phyloP scores from a whole-genome alignment of 1,284 basidiomycete species.

The Sanguinoderma infundibulare region DNA sequence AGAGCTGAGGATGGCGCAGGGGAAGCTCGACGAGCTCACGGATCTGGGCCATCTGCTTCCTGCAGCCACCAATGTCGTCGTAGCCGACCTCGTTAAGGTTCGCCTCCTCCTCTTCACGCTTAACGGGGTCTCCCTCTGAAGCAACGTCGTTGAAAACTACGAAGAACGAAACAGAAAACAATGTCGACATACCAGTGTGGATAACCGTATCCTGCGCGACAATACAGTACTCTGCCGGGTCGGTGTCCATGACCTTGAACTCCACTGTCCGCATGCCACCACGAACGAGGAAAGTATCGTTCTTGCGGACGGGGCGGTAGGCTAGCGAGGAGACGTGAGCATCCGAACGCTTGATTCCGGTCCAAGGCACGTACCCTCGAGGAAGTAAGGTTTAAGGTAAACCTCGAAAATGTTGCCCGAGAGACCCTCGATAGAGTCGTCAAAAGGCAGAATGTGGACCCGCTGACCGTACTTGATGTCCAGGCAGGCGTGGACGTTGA shows the following conservation, averaged over 20 bases:
- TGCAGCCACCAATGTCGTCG: conserved; percentile 98
- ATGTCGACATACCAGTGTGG: conserved; percentile 71
- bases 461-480: conserved; percentile 99
- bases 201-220: conserved; percentile 97
- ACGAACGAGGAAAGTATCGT: conserved; percentile 98
- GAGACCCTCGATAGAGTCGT: conserved; percentile 97
- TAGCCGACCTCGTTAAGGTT: conserved; percentile 98
- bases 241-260: conserved; percentile 97
- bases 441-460: conserved; percentile 96
- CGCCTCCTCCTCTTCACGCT: conserved; percentile 98
- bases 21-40: conserved; percentile 99
- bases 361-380: conserved; percentile 71
- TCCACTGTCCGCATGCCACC: conserved; percentile 98
- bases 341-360: neutral
- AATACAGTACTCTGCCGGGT: conserved; percentile 95
- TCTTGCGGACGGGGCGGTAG: conserved; percentile 93
- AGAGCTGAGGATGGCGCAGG: conserved; percentile 96
- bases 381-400: conserved; percentile 99
- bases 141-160: conserved; percentile 11
- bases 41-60: conserved; percentile 99
- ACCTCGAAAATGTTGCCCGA: conserved; percentile 99
- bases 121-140: conserved; percentile 95
- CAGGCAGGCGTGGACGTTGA: conserved; percentile 93
- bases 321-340: conserved; percentile 49
- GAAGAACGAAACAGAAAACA: conserved; percentile 7